Percentiles rank a stretch among this genome's conserved stretches.
These are phyloP conservation scores for Ceratopteris richardii DNA, from an alignment of 75 land plant species.

Conservation along the genomic window DNA sequence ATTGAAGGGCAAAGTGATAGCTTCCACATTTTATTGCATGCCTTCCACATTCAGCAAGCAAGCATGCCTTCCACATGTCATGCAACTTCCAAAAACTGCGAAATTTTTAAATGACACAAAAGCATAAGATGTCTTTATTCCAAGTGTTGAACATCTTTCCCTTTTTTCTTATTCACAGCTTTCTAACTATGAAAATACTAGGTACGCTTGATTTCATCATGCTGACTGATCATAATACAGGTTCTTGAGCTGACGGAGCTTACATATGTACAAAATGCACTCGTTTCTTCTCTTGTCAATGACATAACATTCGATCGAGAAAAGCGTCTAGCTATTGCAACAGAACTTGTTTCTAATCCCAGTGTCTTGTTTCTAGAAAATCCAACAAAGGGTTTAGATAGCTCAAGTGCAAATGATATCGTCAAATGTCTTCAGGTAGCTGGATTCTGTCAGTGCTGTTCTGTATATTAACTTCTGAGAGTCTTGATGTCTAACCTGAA, in stretches of 20 bases:
- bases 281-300: slow-evolving; percentile 7
- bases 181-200: too few relatives aligned
- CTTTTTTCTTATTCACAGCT: too few relatives aligned
- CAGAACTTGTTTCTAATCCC: slow-evolving; percentile 32
- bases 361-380: slow-evolving; percentile 30
- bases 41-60: too few relatives aligned
- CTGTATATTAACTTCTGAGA: neutral
- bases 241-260: slow-evolving; percentile 18
- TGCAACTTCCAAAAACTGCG: too few relatives aligned
- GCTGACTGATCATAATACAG: too few relatives aligned
- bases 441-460: too few relatives aligned
- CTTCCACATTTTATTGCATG: too few relatives aligned
- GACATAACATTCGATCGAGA: slow-evolving; percentile 17
- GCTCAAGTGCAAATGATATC: slow-evolving; percentile 1
- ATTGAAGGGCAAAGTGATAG: too few relatives aligned
- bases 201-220: neutral
- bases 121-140: too few relatives aligned
- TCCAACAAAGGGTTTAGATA: slow-evolving; percentile 23
- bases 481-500: neutral
- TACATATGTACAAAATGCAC: slow-evolving; percentile 4
- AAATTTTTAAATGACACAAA: too few relatives aligned
- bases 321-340: slow-evolving; percentile 23
- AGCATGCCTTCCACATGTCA: too few relatives aligned
- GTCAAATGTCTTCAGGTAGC: neutral
- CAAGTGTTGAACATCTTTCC: too few relatives aligned